These are phyloP conservation scores for Scheffersomyces ergatensis DNA, from an alignment of 805 yeast genomes.

Conservation along the genomic window DNA sequence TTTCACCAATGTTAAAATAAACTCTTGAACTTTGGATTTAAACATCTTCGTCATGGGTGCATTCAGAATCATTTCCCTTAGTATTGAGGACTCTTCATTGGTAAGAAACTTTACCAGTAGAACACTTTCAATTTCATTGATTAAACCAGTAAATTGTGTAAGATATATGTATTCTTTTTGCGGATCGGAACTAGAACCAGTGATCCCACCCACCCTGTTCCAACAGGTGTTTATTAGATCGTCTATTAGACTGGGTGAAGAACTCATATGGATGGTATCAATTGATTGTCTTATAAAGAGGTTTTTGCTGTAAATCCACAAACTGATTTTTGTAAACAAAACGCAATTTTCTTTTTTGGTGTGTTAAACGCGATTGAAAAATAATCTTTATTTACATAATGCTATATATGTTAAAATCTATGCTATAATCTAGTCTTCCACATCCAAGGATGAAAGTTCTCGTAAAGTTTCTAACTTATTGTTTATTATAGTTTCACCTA, in stretches of 20 bases:
- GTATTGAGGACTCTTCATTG: slow-evolving; percentile 11
- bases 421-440: no score
- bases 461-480: no score
- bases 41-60: slow-evolving; percentile 18
- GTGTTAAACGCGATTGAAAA: no score
- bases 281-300: no score
- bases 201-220: slow-evolving; percentile 9
- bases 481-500: no score
- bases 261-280: neutral
- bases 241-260: slow-evolving; percentile 7
- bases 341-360: no score
- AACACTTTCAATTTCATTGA: slow-evolving; percentile 18
- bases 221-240: slow-evolving; percentile 20
- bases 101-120: slow-evolving; percentile 16
- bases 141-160: slow-evolving; percentile 16
- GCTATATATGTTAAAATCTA: no score
- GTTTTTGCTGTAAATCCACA: no score
- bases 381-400: no score
- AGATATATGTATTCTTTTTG: slow-evolving; percentile 20
- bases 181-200: neutral
- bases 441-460: no score
- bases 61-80: slow-evolving; percentile 14
- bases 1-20: slow-evolving; percentile 21
- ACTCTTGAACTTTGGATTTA: slow-evolving; percentile 18
- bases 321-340: no score